These are phyloP conservation scores for Scedosporium aurantiacum DNA, from an alignment of 2,329 filamentous ascomycete genomes.

Conservation along the genomic window DNA sequence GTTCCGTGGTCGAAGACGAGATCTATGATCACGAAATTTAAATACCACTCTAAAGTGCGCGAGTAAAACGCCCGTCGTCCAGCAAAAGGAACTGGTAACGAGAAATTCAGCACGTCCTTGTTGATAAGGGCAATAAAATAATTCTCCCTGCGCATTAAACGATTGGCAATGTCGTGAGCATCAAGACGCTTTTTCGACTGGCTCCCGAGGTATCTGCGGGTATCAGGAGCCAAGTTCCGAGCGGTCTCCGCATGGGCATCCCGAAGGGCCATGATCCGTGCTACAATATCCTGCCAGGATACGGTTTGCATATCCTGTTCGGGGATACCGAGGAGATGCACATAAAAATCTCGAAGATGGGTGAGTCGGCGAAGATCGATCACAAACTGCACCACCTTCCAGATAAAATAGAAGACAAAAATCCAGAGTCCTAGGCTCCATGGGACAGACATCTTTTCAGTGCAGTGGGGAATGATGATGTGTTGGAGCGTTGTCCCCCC, in stretches of 20 bases:
- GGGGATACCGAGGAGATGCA: conserved; percentile 70
- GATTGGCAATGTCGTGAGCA: conserved; percentile 93
- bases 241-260: conserved; percentile 79
- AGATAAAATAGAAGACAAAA: conserved; percentile 76
- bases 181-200: conserved; percentile 91
- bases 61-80: conserved; percentile 75
- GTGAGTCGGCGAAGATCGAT: conserved; percentile 62
- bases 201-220: conserved; percentile 56
- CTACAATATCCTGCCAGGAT: conserved; percentile 86
- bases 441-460: conserved; percentile 58
- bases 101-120: conserved; percentile 85
- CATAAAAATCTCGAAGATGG: conserved; percentile 77
- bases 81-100: conserved; percentile 74
- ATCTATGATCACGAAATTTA: conserved; percentile 82
- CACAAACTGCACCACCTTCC: conserved; percentile 63
- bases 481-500: conserved; percentile 47
- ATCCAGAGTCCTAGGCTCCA: conserved; percentile 76
- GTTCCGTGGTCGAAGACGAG: conserved; percentile 87
- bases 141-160: conserved; percentile 92
- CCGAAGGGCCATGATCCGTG: conserved; percentile 69
- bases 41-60: conserved; percentile 80
- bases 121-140: conserved; percentile 96
- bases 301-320: conserved; percentile 83
- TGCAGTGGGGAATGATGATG: conserved; percentile 62
- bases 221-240: conserved; percentile 37